Percentiles rank a stretch among this genome's conserved stretches.
These are phyloP conservation scores for Pseudofabraea citricarpa DNA, from an alignment of 2,329 filamentous ascomycete species.

Conservation along the genomic window DNA sequence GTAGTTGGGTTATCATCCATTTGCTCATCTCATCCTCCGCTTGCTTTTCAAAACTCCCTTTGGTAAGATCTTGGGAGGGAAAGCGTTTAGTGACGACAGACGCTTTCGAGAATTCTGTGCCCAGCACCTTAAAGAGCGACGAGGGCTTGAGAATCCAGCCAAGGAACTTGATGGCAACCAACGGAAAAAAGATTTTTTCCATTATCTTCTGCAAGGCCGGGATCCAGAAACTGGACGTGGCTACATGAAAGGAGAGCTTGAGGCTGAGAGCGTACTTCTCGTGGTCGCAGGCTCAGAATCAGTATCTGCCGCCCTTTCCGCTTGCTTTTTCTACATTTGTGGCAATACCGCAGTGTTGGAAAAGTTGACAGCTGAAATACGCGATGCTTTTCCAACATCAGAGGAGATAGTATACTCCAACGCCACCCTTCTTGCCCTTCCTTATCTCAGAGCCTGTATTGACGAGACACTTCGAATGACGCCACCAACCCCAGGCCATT, in stretches of 20 bases:
- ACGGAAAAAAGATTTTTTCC: not conserved
- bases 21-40: not conserved
- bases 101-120: not conserved
- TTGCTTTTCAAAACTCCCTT: not conserved
- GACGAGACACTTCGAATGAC: constrained; percentile 42
- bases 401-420: not conserved
- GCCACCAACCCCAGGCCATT: constrained; percentile 35
- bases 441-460: constrained; percentile 34
- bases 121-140: not conserved
- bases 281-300: constrained; percentile 32
- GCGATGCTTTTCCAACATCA: not conserved
- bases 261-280: constrained; percentile 1
- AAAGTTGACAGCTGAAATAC: not conserved
- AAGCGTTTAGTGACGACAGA: not conserved
- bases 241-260: not conserved
- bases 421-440: not conserved
- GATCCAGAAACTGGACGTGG: not conserved
- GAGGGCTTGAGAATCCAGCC: not conserved
- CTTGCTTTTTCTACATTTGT: constrained; percentile 37
- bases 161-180: not conserved
- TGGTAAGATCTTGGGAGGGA: not conserved
- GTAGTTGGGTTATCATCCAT: not conserved
- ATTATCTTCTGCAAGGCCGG: not conserved
- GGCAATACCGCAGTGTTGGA: constrained; percentile 17
- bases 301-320: constrained; percentile 38